Evolutionary conservation across 192 early-diverging fungal species (phyloP), one percentile per base, ranked within the genome.

Genomic region (Mortierella claussenii): DNA sequence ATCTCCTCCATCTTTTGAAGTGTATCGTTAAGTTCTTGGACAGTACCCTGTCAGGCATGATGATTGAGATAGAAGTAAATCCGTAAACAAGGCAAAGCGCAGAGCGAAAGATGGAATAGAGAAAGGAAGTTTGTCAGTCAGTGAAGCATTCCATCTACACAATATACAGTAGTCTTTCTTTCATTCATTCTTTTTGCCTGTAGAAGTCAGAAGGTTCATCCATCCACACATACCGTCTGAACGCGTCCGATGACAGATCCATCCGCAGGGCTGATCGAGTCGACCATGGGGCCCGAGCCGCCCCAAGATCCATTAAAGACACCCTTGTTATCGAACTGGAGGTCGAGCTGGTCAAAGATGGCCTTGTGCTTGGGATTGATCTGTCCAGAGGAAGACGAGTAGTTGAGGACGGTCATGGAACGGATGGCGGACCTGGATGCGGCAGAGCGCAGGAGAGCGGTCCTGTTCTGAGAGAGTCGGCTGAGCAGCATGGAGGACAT

Each of bases 201-300:
- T 10, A 43, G 23, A 3, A 62, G 46, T 17, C 57, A 49, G 3
- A 43, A 31, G 15, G 49, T 45, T 17, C 5, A 46, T 13, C n/a
- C n/a, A 46, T 17, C 21, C 26, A 37, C 20, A 55, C 81, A 71
- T 81, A 86, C 95, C 11, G 88, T 89, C 43, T 85, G 83, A 24
- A 96, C 92, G 54, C 87, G 81, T 36, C 89, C 96, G 55, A 98
- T 90, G 31, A 93, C 83, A 56, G 93, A 86, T 81, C 93, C 92
- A 40, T 94, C 94, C n/a, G 91, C 92, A 27, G 91, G 90, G 79
- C 85, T 90, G 58, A 86, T 61, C 2, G 90, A 88, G 46, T 89
- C 86, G 47, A 88, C 78, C 8, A 89, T 76, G 24, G 81, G 75
- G 27, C 88, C 89, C 52, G 82, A 85, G 55, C 89, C 91, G 50